phyloP scores from a whole-genome alignment of 257 asterid species.

The Rubia yunnanensis region DNA sequence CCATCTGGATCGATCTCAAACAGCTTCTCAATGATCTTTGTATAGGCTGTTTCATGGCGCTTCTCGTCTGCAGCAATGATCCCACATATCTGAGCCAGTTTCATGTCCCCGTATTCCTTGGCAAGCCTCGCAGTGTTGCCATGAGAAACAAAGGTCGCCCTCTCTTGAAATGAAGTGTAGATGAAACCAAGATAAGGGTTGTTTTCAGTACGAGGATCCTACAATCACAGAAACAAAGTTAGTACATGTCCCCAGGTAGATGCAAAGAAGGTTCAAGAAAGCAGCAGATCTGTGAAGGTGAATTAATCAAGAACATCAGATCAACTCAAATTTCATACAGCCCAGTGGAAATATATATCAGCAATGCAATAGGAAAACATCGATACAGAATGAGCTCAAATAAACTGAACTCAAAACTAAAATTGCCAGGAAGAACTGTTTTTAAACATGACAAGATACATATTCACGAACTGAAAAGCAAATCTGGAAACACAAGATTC shows the following conservation, averaged over 20 bases:
- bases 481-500: background rate
- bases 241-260: background rate
- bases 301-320: background rate
- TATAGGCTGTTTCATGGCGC: slow-evolving; percentile 74
- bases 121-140: slow-evolving; percentile 81
- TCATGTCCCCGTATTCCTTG: slow-evolving; percentile 59
- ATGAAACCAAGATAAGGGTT: slow-evolving; percentile 78
- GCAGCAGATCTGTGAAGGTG: background rate
- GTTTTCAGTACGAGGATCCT: slow-evolving; percentile 84
- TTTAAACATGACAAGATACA: background rate
- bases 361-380: background rate
- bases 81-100: slow-evolving; percentile 69
- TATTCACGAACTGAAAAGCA: background rate
- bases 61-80: slow-evolving; percentile 73
- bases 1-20: slow-evolving; percentile 66
- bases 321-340: background rate
- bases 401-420: background rate
- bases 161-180: slow-evolving; percentile 72
- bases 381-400: background rate
- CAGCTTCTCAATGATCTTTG: slow-evolving; percentile 65
- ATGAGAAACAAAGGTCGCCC: slow-evolving; percentile 73
- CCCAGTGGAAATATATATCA: background rate
- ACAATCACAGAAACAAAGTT: slow-evolving; percentile 1
- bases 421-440: background rate
- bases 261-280: slow-evolving; percentile 4